Conservation (phyloP, 2,329 filamentous ascomycete species). For the Fusarium haematococcum region DNA sequence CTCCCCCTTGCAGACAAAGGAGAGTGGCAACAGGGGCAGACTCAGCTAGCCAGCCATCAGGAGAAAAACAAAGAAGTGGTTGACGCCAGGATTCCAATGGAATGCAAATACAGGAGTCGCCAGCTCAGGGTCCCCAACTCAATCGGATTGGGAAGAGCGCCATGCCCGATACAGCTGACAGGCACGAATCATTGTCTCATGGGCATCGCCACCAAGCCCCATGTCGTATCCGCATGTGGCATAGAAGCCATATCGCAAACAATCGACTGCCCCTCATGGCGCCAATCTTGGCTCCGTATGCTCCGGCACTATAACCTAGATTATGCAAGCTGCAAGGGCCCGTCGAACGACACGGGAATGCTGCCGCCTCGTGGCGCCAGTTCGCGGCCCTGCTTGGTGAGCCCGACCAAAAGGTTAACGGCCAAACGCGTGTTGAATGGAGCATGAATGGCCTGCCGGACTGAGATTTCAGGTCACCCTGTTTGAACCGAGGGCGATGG, state of each 20-base stretch:
- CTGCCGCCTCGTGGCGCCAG: conserved; percentile 4
- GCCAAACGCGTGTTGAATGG: conserved; percentile 1
- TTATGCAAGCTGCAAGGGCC: conserved; percentile 5
- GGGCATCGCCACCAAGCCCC: conserved; percentile 8
- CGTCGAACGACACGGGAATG: conserved; percentile 21
- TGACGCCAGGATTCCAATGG: conserved; percentile 16
- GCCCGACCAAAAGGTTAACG: conserved; percentile 23
- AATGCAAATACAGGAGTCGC: conserved; percentile 1
- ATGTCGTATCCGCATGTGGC: conserved; percentile 15
- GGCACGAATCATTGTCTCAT: conserved; percentile 28
- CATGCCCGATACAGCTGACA: conserved; percentile 4
- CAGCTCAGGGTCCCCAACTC: not conserved
- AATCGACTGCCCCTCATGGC: conserved; percentile 6
- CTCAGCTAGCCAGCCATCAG: not conserved
- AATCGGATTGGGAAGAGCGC: conserved; percentile 7
- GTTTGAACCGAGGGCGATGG: not conserved
- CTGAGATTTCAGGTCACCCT: not conserved
- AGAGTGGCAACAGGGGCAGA: not conserved
- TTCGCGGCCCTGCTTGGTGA: not conserved
- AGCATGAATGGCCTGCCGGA: not conserved
- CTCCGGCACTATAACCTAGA: not conserved
- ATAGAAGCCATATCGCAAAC: conserved; percentile 4
- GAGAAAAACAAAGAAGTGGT: not conserved
- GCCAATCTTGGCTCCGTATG: not conserved
- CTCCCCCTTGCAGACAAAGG: not conserved